These are phyloP conservation scores for Epichloe uncinata DNA, from an alignment of 2,329 filamentous ascomycete genomes.

Conservation along the genomic window DNA sequence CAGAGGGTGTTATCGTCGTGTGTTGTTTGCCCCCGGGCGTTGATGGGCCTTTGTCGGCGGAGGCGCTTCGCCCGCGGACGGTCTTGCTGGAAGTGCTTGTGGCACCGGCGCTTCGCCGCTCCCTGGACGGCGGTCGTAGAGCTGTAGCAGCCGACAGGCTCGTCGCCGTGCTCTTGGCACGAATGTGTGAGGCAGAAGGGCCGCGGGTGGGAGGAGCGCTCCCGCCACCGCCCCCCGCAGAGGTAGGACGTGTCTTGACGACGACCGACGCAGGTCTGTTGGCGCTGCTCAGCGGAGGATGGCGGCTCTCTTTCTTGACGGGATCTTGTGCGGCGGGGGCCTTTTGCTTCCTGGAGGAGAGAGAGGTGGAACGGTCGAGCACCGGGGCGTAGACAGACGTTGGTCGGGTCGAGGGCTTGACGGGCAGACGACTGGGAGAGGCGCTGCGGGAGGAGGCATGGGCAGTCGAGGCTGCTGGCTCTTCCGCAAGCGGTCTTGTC, in stretches of 20 bases:
- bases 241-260: constrained; percentile 17
- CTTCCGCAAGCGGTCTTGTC: constrained; percentile 6
- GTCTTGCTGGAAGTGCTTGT: not conserved
- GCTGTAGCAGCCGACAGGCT: constrained; percentile 13
- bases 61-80: constrained; percentile 2
- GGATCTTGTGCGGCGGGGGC: constrained; percentile 1
- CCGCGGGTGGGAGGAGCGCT: constrained; percentile 10
- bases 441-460: constrained; percentile 19
- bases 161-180: constrained; percentile 21
- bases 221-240: constrained; percentile 14
- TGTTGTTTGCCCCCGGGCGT: constrained; percentile 4
- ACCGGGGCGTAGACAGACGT: constrained; percentile 13
- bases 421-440: constrained; percentile 37
- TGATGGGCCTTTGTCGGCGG: constrained; percentile 11
- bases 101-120: not conserved
- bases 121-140: constrained; percentile 18
- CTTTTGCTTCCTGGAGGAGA: constrained; percentile 6
- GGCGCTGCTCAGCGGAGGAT: constrained; percentile 22
- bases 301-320: constrained; percentile 14
- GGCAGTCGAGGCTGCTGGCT: constrained; percentile 4
- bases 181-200: constrained; percentile 12
- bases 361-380: constrained; percentile 12
- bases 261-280: constrained; percentile 13
- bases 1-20: not conserved
- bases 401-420: constrained; percentile 28